Base-by-base conservation (phyloP, 371 early-diverging fungal genomes). In the Syncephalastrum racemosum region DNA sequence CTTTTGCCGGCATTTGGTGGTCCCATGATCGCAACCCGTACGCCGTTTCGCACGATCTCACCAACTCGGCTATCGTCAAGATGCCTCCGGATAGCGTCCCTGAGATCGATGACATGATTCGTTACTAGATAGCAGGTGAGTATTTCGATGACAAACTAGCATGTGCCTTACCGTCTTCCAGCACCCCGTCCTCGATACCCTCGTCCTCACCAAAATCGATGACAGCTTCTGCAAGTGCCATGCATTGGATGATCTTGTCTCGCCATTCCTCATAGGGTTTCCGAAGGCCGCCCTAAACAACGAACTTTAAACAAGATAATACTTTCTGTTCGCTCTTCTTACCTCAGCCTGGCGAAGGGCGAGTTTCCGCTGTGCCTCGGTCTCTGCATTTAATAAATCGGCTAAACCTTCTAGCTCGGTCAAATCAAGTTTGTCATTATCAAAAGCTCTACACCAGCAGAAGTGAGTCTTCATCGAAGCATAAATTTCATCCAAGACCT, bases 151-250 rank as follows among this genome's bases (percentile, higher is more conserved):
- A 31, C 36, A 8, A 10, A 3, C 12, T 5, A 10, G 8, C 0
- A 3, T 5, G 2, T 10, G 14, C n/a, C 57, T 31, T 60, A 85
- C 89, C 78, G 55, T 71, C 55, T 10, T 80, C 78, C 18, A 83
- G 77, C 0, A 88, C 82, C 12, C 78, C 87, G 41, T 86, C 85
- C 50, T 92, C 93, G 31, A 91, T 86, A 19, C 86, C 75, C 57
- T 93, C 92, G 55, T 93, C 92, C 58, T 91, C 93, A 36, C 90
- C 83, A 75, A 93, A 93, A 53, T 93, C 93, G 22, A 93, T 90
- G 4, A 84, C 69, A 3, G 93, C 91, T 59, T 93, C 93, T 12
- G 88, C 73, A 0, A 76, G 63, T 0, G 90, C 91, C 81, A 87
- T 82, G 20, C 76, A 68, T 18, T 74, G 45, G 25, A 93, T 83